These are phyloP conservation scores for Tuber magnatum DNA, from an alignment of 495 filamentous ascomycete genomes.

Conservation along the genomic window DNA sequence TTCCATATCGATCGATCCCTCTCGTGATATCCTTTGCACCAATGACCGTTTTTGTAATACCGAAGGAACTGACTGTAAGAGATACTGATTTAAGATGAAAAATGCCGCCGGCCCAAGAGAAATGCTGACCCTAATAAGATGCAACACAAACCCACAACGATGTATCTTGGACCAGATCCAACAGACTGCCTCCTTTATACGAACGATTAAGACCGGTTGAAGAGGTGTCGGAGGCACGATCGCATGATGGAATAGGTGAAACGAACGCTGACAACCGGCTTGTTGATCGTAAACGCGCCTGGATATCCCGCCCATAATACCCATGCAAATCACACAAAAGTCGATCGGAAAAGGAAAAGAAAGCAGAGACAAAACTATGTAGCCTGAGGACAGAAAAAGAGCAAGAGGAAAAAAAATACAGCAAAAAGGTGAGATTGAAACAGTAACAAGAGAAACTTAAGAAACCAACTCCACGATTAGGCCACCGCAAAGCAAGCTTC, in stretches of 20 bases:
- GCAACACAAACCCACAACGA: slow-evolving; percentile 20
- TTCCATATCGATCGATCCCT: slow-evolving; percentile 9
- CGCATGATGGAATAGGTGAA: slow-evolving; percentile 17
- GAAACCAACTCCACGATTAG: slow-evolving; percentile 24
- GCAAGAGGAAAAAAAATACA: slow-evolving; percentile 9
- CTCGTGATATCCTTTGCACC: slow-evolving; percentile 26
- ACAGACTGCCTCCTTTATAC: slow-evolving; percentile 22
- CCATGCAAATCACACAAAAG: slow-evolving; percentile 19
- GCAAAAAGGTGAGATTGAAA: slow-evolving; percentile 25
- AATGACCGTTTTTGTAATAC: slow-evolving; percentile 18
- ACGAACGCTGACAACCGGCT: slow-evolving; percentile 22
- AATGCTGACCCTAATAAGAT: slow-evolving; percentile 14
- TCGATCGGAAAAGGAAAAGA: slow-evolving; percentile 13
- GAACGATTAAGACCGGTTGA: slow-evolving; percentile 17
- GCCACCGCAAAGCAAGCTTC: slow-evolving; percentile 23
- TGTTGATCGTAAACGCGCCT: slow-evolving; percentile 19
- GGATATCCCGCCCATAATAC: slow-evolving; percentile 14
- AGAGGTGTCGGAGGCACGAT: slow-evolving; percentile 13
- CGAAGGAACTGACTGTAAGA: slow-evolving; percentile 18
- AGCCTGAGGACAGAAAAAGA: neutral
- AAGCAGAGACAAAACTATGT: slow-evolving; percentile 1
- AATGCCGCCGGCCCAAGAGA: slow-evolving; percentile 20
- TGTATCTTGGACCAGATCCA: slow-evolving; percentile 7
- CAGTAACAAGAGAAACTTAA: slow-evolving; percentile 18
- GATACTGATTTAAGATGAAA: slow-evolving; percentile 29